phyloP scores from a whole-genome alignment of 805 yeast species.

The Clavispora carvajalis region DNA sequence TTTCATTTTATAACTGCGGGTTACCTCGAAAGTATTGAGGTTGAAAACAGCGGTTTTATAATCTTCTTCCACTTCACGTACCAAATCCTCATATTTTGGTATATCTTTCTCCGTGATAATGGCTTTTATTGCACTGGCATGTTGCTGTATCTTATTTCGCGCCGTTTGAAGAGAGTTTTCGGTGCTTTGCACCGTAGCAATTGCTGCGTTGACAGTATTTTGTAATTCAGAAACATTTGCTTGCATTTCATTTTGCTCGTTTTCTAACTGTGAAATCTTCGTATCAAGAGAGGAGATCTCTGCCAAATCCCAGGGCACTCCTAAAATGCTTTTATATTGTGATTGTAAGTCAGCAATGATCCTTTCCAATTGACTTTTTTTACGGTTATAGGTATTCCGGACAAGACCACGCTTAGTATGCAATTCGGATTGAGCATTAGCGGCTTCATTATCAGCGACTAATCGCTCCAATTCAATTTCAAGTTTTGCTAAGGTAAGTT shows the following conservation, averaged over 20 bases:
- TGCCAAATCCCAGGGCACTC: neutral
- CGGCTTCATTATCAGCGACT: constrained; percentile 43
- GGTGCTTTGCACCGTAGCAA: neutral
- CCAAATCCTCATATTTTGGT: constrained; percentile 44
- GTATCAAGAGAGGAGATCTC: constrained; percentile 4
- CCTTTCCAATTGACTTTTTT: neutral
- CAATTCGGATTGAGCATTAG: constrained; percentile 23
- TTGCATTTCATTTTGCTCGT: neutral
- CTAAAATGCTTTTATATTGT: neutral
- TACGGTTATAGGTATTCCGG: neutral
- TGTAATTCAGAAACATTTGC: neutral
- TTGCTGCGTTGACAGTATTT: neutral
- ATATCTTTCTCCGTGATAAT: constrained; percentile 35
- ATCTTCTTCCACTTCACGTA: constrained; percentile 57
- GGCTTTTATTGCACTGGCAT: constrained; percentile 14
- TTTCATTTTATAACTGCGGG: constrained; percentile 60
- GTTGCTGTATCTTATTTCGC: constrained; percentile 4
- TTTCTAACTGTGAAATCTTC: neutral
- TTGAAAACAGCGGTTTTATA: constrained; percentile 58
- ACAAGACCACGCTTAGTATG: neutral
- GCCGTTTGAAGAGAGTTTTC: constrained; percentile 1
- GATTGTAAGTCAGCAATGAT: neutral
- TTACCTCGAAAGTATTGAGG: constrained; percentile 62
- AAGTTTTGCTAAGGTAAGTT: constrained; percentile 26
- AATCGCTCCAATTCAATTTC: constrained; percentile 46